Evolutionary conservation across 1,284 basidiomycete species (phyloP).

Genomic region (Polyporus tsugae): DNA sequence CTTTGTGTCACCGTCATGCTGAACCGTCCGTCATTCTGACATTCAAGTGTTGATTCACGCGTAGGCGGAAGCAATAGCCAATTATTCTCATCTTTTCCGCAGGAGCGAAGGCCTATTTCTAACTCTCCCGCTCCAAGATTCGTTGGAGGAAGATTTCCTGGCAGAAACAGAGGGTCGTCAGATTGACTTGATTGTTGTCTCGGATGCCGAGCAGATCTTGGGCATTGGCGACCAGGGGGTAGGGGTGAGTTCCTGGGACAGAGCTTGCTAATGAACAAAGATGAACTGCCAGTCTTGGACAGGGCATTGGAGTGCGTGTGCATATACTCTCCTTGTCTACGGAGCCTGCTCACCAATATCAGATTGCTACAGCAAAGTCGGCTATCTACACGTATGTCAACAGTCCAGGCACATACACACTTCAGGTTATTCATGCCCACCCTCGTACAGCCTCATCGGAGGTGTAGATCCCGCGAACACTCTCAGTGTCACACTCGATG

Average conservation of each 20-base stretch:
- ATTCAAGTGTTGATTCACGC: background rate
- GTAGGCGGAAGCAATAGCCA: slow-evolving; percentile 79
- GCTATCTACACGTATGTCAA: slow-evolving; percentile 77
- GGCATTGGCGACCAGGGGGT: slow-evolving; percentile 84
- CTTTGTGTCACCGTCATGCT: background rate
- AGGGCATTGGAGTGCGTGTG: slow-evolving; percentile 56
- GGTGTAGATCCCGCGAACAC: slow-evolving; percentile 81
- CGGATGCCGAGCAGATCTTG: slow-evolving; percentile 85
- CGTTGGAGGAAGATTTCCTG: slow-evolving; percentile 80
- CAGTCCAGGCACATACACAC: background rate
- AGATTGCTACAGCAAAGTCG: slow-evolving; percentile 91
- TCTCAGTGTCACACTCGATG: slow-evolving; percentile 75
- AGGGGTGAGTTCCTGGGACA: slow-evolving; percentile 51
- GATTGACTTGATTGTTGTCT: slow-evolving; percentile 81
- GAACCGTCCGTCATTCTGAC: background rate
- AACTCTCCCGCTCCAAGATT: slow-evolving; percentile 67
- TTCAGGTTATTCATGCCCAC: slow-evolving; percentile 4
- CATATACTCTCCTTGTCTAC: background rate
- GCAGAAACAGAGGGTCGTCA: slow-evolving; percentile 68
- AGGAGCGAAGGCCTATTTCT: slow-evolving; percentile 77
- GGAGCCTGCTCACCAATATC: slow-evolving; percentile 22
- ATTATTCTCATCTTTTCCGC: slow-evolving; percentile 85
- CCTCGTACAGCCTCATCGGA: slow-evolving; percentile 66
- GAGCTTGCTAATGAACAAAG: background rate
- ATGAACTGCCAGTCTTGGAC: slow-evolving; percentile 5